Base-by-base conservation (phyloP, 2,329 filamentous ascomycete genomes). In the Alternaria brassicicola region DNA sequence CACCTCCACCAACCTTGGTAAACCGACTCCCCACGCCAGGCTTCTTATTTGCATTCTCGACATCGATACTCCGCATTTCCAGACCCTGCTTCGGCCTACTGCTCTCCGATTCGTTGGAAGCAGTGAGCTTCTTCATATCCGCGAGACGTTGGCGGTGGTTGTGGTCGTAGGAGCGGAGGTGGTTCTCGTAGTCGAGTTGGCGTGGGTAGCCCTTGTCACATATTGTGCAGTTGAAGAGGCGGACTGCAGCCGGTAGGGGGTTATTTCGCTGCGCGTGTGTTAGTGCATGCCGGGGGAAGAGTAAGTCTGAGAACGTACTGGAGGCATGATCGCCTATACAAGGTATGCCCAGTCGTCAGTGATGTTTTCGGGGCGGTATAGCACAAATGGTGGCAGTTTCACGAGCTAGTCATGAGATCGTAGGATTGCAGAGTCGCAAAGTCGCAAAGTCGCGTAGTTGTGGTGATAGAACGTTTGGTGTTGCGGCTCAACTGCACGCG, bases 151-250 rank as follows among this genome's bases (percentile, higher is more conserved):
- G 67, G 42, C 66, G 67, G 79, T 99, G 95, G 69, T 91, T 91
- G 79, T 99, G 95, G 75, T 98, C 95, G 78, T 98, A 98, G 70
- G 91, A 95, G 63, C 88, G 88, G 55, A 97, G 91, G 77, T 99
- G 95, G 7, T 93, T 90, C 78, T 98, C 94, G 77, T 96, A 97
- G 76, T 98, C 94, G 74, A 96, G 94, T 84, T 96, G 94, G 55
- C 95, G 92, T 2, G 89, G 88, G 79, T 98, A 99, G 69, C 93
- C 94, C 80, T 98, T 98, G 64, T 90, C 67, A 82, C 95, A 98
- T 53, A 98, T 86, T 38, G 88, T 86, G 81, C 87, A 77, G 51
- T 69, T 69, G 68, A 76, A 76, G 59, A 68, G 59, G 49, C 69
- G 69, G 52, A 73, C 66, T 9, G 73, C 83, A 26, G 70, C 82